A percentile compares a stretch with the other conserved stretches of the same genome.
Conservation (phyloP, 208 protist genomes). For the Trypanosoma conorhini region DNA sequence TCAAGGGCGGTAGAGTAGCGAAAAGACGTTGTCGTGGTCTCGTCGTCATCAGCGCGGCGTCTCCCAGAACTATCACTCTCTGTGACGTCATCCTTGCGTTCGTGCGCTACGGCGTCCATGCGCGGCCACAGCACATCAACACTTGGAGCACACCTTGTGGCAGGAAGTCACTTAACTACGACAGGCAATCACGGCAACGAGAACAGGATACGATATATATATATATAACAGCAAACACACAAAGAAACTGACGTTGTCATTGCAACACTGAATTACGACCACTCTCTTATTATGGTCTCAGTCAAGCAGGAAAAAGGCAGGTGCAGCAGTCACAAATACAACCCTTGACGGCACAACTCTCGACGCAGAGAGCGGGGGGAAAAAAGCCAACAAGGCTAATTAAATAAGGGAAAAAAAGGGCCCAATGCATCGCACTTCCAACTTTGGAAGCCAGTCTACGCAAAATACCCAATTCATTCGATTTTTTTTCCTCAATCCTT, state of each 20-base stretch:
- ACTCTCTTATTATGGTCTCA: too few relatives aligned
- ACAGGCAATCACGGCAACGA: background rate
- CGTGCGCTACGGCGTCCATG: background rate
- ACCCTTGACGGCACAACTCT: background rate
- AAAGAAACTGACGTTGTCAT: background rate
- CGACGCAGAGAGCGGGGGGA: too few relatives aligned
- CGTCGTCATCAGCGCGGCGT: background rate
- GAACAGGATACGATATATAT: conserved; percentile 8
- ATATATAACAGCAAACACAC: background rate
- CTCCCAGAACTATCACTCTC: background rate
- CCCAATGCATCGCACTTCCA: too few relatives aligned
- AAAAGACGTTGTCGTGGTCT: background rate
- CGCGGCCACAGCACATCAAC: background rate
- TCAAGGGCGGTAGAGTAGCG: background rate
- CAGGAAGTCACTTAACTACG: background rate
- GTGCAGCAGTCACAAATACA: background rate
- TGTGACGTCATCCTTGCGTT: background rate
- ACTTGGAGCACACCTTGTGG: background rate
- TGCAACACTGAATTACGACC: too few relatives aligned
- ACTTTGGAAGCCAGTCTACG: too few relatives aligned
- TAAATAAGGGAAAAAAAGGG: conserved; percentile 1
- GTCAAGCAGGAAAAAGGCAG: conserved; percentile 1
- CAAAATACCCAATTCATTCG: too few relatives aligned
- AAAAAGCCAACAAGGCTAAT: too few relatives aligned
- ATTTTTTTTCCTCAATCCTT: too few relatives aligned